Evolutionary conservation across 495 filamentous ascomycete species (phyloP), one percentile per base, ranked within the genome.

Genomic region (Penicillium lividum): DNA sequence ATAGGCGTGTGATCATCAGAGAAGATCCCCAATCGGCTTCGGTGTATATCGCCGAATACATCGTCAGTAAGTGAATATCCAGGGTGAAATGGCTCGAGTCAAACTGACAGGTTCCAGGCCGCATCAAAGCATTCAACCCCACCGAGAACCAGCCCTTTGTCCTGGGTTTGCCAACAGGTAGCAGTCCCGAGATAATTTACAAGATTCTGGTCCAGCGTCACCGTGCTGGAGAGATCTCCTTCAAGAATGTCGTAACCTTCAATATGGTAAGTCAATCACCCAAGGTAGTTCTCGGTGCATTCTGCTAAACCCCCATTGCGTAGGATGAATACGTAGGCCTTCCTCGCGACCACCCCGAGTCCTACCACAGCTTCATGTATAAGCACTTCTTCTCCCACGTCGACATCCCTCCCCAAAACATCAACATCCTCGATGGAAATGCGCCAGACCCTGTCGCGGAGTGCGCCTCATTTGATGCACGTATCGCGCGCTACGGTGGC

Each of bases 311-410:
- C 9, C 15, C 9, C 16, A 15, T 16, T 0, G 8, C 22, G 13
- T 54, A 93, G 89, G 91, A 93, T 73, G 90, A 95, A 76, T 95
- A 93, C 69, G 86, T 93, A 64, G 87, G 88, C 42, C 82, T 95
- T 54, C 87, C 90, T 30, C 83, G 87, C 58, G 89, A 91, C 60
- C 90, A 93, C 68, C 88, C 90, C 10, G 84, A 92, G 70, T 89
- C 84, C 68, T 93, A 93, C 75, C 90, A 93, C 77, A 87, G 86
- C 54, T 95, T 93, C 77, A 93, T 95, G 91, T 93, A 90, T 79
- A 89, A 87, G 73, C 81, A 93, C 72, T 91, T 93, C 81, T 95
- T 95, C 78, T 89, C 87, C 4, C 90, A 93, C 69, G 86, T 93
- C 65, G 89, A 95, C 65, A 86, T 95, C 56, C 80, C 83, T 57